These are phyloP conservation scores for Panus rudis DNA, from an alignment of 768 basidiomycete genomes.

Conservation along the genomic window DNA sequence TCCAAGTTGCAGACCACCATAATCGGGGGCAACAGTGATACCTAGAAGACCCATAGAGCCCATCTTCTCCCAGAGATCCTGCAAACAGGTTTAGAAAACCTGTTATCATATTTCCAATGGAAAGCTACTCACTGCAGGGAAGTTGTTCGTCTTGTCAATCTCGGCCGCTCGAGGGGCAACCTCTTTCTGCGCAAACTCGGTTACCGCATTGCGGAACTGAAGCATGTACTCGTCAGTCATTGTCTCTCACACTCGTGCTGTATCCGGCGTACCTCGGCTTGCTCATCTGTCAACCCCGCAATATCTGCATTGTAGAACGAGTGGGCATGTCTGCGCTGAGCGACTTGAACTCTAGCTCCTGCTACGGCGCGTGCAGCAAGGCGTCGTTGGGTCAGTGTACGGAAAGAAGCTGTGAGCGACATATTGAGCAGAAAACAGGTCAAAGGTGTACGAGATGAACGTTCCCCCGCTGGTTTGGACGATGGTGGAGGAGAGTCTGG, in stretches of 20 bases:
- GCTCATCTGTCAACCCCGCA: constrained; percentile 74
- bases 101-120: not conserved
- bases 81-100: not conserved
- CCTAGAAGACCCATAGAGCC: constrained; percentile 92
- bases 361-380: no score
- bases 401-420: no score
- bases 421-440: no score
- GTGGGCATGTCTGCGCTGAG: constrained; percentile 32
- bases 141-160: constrained; percentile 79
- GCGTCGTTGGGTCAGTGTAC: no score
- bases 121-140: constrained; percentile 52
- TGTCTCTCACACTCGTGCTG: no score
- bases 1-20: constrained; percentile 77
- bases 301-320: constrained; percentile 58
- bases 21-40: constrained; percentile 71
- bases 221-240: not conserved
- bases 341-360: no score
- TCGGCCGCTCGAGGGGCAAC: constrained; percentile 81
- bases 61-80: constrained; percentile 87
- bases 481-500: no score
- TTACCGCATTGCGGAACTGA: constrained; percentile 77
- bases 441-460: no score
- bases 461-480: no score
- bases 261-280: constrained; percentile 54
- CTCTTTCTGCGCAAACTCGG: constrained; percentile 76